Evolutionary conservation across 2,329 filamentous ascomycete species (phyloP), one percentile per base, ranked within the genome.

Genomic region (Aspergillus fischeri): DNA sequence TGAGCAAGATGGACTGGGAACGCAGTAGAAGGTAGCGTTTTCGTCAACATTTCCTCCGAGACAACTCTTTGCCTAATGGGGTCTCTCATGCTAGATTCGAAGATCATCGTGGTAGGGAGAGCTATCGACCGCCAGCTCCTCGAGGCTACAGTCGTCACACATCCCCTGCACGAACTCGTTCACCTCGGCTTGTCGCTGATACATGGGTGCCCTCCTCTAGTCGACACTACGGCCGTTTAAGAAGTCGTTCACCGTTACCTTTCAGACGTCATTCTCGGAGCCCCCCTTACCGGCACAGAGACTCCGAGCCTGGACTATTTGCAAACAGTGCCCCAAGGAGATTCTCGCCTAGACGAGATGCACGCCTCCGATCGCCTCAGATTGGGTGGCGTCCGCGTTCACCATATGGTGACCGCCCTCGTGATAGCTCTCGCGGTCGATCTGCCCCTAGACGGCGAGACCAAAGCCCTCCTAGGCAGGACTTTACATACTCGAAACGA

Each of bases 251-350:
- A 24, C 77, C 75, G 8, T 60, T 66, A 21, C 59, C 63, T 20
- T 76, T 71, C 56, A 75, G 75, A 50, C 73, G 75, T 52, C 73
- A 75, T 48, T 77, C 77, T 52, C 68, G 77, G 47, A 78, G 73
- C 49, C 77, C 77, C 25, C 65, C 70, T 28, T 72, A 69, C 54
- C 69, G 73, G 29, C 67, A 65, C 38, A 68, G 76, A 68, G 74
- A 73, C 45, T 66, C 65, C 49, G 66, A 68, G 6, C 63, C 67
- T 56, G 61, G 67, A 21, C 68, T 69, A 49, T 72, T 70, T 52
- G 54, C 65, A n/a, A 68, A 76, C 54, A 55, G 67, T 10, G 71
- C 76, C 27, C 68, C 69, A 24, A 71, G 76, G 62, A 68, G 74
- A 42, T 72, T 71, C 47, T 79, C 76, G 27, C 76, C 75, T 25